Percentiles rank a stretch among this genome's conserved stretches.
Conservation (phyloP, 2,329 filamentous ascomycete genomes). For the Scedosporium apiospermum region DNA sequence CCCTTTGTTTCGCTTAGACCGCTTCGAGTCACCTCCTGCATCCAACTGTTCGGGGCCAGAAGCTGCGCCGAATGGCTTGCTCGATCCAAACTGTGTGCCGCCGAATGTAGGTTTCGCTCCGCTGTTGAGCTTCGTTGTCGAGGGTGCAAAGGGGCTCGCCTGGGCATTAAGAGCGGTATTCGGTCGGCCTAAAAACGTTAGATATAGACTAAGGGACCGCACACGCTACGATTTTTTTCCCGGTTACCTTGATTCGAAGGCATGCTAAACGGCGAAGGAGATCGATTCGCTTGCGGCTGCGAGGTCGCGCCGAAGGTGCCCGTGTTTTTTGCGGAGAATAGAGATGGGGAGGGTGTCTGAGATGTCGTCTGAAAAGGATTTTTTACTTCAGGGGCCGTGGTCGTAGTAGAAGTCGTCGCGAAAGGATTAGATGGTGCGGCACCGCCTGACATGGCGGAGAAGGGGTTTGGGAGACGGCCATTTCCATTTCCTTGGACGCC, state of each 20-base stretch:
- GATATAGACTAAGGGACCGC: not conserved
- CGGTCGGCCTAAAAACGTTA: slow-evolving; percentile 6
- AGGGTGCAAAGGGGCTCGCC: not conserved
- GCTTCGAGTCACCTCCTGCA: not conserved
- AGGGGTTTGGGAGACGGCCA: slow-evolving; percentile 21
- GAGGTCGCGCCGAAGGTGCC: not conserved
- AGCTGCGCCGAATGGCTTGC: slow-evolving; percentile 1
- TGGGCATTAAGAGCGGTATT: not conserved
- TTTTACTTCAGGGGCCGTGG: not conserved
- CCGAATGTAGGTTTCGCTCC: not conserved
- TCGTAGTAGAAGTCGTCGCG: not conserved
- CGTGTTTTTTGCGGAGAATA: not conserved
- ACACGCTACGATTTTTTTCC: not conserved
- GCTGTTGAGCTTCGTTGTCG: not conserved
- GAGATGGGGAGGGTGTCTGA: not conserved
- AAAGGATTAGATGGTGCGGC: slow-evolving; percentile 4
- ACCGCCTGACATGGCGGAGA: slow-evolving; percentile 17
- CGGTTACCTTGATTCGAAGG: slow-evolving; percentile 6
- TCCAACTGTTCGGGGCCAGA: slow-evolving; percentile 3
- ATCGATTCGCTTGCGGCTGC: not conserved
- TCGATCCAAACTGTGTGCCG: not conserved
- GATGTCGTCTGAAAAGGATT: not conserved
- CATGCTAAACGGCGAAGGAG: slow-evolving; percentile 7
- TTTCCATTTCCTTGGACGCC: not conserved
- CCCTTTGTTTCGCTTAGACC: not conserved